Base-by-base conservation (phyloP, 352 stramenopile species). In the Phytophthora litchii region DNA sequence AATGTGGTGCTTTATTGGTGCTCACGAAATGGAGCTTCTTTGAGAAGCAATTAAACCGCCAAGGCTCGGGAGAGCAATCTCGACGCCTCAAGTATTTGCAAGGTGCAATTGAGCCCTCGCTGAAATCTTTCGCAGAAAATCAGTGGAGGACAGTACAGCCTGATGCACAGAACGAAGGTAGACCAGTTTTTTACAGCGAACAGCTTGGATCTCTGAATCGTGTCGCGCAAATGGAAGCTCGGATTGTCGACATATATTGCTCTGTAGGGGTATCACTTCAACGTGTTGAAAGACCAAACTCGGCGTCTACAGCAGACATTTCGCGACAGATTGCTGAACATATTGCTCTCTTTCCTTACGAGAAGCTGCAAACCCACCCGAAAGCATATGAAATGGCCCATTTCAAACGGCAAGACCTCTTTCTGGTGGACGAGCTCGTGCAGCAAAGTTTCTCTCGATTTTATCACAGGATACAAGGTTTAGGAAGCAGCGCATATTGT, bases 371-470 rank as follows among this genome's bases (percentile, higher is more conserved):
- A n/a, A 35, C 3, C 0, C 12, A 73, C 13, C 58, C 72, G 2
- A 35, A 67, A 20, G 70, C 64, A 34, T 94, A 81, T 51, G 80
- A 94, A 57, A 49, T 74, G 35, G 79, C 84, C 12, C 86, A 95
- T 55, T 92, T 92, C 29, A 80, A 81, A 36, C 78, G 86, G 1
- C 86, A 95, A 64, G 86, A 95, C 44, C 55, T 95, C 14, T 95
- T 92, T 61, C 52, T 91, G 1, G 52, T 91, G 1, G 86, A 95
- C 37, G 86, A 95, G 4, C 43, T 77, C 5, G 53, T 94, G 23
- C 80, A 90, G 25, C 62, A 83, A 56, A 70, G 67, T 3, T 92
- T 80, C 32, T 59, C 67, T 32, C 64, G 54, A 1, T 75, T 80
- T 42, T 79, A 83, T 43, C 59, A 83, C 12, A 75, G 80, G 3